Conservation (phyloP, 2,329 filamentous ascomycete genomes). For the Trichoderma koningiopsis region DNA sequence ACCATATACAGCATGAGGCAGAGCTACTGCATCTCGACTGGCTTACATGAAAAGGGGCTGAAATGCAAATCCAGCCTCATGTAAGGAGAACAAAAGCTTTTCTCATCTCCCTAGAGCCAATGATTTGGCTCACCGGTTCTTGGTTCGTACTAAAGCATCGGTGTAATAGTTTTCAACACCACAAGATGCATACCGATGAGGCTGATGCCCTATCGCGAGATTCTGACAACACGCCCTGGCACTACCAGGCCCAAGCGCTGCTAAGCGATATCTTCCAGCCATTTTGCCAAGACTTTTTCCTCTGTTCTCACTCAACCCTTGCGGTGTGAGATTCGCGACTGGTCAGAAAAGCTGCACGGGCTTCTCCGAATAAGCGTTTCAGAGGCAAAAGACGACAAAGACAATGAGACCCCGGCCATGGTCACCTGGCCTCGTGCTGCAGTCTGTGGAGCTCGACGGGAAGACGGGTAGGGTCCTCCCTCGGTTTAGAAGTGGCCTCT, state of each 20-base stretch:
- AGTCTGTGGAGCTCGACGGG: conserved; percentile 11
- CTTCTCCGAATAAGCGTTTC: conserved; percentile 6
- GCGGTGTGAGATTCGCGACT: conserved; percentile 16
- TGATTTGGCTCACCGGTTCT: not conserved
- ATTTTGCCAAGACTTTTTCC: not conserved
- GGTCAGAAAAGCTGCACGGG: conserved; percentile 5
- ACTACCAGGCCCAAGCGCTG: conserved; percentile 2
- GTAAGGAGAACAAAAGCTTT: not conserved
- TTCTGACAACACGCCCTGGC: not conserved
- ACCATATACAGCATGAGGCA: not conserved
- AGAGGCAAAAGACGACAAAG: not conserved
- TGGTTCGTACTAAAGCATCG: not conserved
- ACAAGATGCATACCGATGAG: not conserved
- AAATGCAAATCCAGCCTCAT: not conserved
- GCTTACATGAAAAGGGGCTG: not conserved
- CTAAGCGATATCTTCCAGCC: conserved; percentile 21
- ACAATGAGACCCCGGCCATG: not conserved
- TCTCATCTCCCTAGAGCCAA: not conserved
- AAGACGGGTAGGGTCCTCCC: not conserved
- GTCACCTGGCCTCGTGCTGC: conserved; percentile 21
- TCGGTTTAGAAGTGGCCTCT: conserved; percentile 1
- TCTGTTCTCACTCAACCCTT: not conserved
- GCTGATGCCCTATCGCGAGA: conserved; percentile 17
- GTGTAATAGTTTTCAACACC: not conserved
- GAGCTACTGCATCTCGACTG: conserved; percentile 5